Conservation (phyloP, 2,329 filamentous ascomycete genomes). For the Ceratocystiopsis minuta region DNA sequence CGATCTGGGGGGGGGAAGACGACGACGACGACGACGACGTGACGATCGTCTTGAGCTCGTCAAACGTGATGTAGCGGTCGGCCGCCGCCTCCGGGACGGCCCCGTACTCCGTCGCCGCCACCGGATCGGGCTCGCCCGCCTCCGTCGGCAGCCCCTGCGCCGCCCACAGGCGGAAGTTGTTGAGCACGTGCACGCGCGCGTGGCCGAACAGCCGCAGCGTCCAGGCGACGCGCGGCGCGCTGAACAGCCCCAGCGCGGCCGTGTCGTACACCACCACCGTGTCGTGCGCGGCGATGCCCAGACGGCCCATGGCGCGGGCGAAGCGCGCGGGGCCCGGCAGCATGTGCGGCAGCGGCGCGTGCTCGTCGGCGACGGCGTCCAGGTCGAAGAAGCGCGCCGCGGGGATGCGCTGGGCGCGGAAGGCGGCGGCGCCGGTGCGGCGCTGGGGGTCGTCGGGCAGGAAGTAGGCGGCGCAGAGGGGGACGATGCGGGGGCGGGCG, state of each 20-base stretch:
- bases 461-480: slow-evolving; percentile 89
- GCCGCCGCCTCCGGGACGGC: too few relatives aligned
- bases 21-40: too few relatives aligned
- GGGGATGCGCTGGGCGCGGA: slow-evolving; percentile 67
- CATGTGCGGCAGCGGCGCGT: slow-evolving; percentile 90
- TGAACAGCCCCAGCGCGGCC: slow-evolving; percentile 81
- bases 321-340: slow-evolving; percentile 67
- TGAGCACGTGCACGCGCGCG: slow-evolving; percentile 67
- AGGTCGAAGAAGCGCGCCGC: slow-evolving; percentile 89
- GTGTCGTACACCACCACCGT: slow-evolving; percentile 86
- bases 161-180: slow-evolving; percentile 88
- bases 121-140: slow-evolving; percentile 49
- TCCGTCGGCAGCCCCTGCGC: slow-evolving; percentile 66
- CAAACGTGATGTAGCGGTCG: too few relatives aligned
- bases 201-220: slow-evolving; percentile 82
- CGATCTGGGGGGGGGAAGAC: slow-evolving; percentile 66
- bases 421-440: slow-evolving; percentile 62
- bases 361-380: slow-evolving; percentile 72
- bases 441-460: slow-evolving; percentile 62
- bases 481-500: slow-evolving; percentile 42
- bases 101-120: slow-evolving; percentile 44
- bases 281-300: slow-evolving; percentile 76
- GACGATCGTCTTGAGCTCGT: slow-evolving; percentile 46
- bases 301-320: slow-evolving; percentile 65
- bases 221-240: slow-evolving; percentile 83